Conservation (phyloP, 2,329 filamentous ascomycete genomes). For the Aspergillus tamarii region DNA sequence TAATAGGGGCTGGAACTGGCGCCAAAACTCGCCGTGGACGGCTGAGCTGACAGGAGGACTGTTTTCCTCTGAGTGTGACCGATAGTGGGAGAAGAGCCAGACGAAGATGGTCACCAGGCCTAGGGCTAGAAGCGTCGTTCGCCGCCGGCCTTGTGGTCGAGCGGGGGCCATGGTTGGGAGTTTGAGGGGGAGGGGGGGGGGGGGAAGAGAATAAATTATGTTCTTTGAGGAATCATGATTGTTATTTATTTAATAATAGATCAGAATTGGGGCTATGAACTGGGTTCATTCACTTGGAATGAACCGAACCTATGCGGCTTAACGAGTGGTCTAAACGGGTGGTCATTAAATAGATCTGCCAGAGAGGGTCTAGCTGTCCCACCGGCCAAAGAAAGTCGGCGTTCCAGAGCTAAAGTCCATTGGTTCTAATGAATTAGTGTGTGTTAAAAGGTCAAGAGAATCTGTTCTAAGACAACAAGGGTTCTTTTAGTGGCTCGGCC, state of each 20-base stretch:
- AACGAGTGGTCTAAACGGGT: not conserved
- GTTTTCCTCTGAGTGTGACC: not conserved
- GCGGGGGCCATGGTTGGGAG: not conserved
- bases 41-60: not conserved
- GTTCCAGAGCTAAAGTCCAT: no score
- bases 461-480: no score
- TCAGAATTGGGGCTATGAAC: no score
- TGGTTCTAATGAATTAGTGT: no score
- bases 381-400: no score
- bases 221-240: not conserved
- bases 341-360: not conserved
- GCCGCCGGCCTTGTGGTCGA: not conserved
- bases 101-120: not conserved
- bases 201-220: not conserved
- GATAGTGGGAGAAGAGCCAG: not conserved
- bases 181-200: no score
- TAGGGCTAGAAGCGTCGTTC: not conserved
- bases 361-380: no score
- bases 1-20: conserved; percentile 31
- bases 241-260: not conserved
- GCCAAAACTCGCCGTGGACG: conserved; percentile 28
- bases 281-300: no score
- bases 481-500: no score
- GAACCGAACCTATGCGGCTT: not conserved
- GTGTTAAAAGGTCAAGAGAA: no score